These are phyloP conservation scores for Emiliania huxleyi DNA, from an alignment of 78 protist species.

Conservation along the genomic window DNA sequence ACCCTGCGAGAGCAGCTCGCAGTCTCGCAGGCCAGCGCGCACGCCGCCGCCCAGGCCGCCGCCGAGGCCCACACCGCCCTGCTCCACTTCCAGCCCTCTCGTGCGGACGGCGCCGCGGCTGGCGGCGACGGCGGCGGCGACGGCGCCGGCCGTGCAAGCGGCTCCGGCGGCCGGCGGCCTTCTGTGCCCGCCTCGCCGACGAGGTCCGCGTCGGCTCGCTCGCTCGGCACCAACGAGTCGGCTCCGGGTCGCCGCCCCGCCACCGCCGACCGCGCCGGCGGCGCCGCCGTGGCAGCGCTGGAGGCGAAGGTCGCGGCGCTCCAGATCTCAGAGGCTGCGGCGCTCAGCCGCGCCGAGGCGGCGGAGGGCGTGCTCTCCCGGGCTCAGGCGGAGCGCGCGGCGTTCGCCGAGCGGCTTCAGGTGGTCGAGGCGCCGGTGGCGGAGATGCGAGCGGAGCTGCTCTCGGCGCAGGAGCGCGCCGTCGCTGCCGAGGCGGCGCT, in stretches of 20 bases:
- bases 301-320: neutral
- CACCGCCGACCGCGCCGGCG: neutral
- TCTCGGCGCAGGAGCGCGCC: neutral
- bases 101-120: too few species aligned
- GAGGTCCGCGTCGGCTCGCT: neutral
- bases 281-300: neutral
- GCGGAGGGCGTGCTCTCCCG: neutral
- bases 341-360: neutral
- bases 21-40: neutral
- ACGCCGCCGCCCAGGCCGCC: neutral
- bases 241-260: neutral
- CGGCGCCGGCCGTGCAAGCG: too few species aligned
- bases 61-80: neutral
- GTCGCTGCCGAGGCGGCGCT: neutral
- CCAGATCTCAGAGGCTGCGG: neutral
- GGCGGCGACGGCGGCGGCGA: too few species aligned
- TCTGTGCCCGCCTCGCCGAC: neutral
- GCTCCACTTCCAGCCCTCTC: neutral
- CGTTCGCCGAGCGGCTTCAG: neutral
- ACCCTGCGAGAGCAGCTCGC: neutral
- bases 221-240: too few species aligned
- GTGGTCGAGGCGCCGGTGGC: neutral
- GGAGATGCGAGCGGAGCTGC: neutral
- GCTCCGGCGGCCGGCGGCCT: too few species aligned
- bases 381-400: neutral